A percentile compares a stretch with the other conserved stretches of the same genome.
Conservation (phyloP, 2,329 filamentous ascomycete species). For the Ilyonectria mors-panacis region DNA sequence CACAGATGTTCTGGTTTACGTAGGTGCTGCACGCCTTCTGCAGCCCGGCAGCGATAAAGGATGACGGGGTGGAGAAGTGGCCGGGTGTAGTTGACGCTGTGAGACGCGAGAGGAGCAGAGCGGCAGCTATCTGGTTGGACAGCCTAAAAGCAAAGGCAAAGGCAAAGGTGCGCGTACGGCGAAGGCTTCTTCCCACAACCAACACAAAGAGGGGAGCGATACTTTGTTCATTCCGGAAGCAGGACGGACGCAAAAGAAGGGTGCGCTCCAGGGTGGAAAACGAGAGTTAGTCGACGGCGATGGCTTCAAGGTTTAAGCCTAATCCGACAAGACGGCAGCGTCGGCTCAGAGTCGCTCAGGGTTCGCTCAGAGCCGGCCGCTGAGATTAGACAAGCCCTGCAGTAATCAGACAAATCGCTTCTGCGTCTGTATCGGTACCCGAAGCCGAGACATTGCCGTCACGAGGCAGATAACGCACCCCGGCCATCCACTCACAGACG, state of each 20-base stretch:
- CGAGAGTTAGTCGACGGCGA: not conserved
- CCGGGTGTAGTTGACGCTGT: constrained; percentile 31
- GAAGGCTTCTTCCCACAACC: constrained; percentile 2
- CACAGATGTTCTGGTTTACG: not conserved
- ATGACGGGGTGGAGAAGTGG: constrained; percentile 33
- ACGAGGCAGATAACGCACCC: constrained; percentile 16
- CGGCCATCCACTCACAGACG: constrained; percentile 1
- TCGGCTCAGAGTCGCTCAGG: not conserved
- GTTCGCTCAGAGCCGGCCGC: not conserved
- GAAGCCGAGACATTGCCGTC: constrained; percentile 5
- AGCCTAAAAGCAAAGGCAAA: not conserved
- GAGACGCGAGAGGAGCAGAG: constrained; percentile 1
- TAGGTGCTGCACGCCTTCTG: constrained; percentile 37
- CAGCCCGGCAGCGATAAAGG: constrained; percentile 37
- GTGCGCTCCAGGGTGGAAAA: not conserved
- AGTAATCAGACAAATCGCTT: not conserved
- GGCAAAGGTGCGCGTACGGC: not conserved
- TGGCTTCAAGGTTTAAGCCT: constrained; percentile 6
- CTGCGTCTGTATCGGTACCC: not conserved
- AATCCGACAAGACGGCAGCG: not conserved
- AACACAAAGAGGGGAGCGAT: not conserved
- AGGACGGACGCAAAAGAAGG: not conserved
- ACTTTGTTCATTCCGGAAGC: constrained; percentile 3
- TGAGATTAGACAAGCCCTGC: not conserved
- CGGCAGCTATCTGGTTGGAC: constrained; percentile 19